Base-by-base conservation (phyloP, 140 eudicot species). In the Eryngium alpinum region DNA sequence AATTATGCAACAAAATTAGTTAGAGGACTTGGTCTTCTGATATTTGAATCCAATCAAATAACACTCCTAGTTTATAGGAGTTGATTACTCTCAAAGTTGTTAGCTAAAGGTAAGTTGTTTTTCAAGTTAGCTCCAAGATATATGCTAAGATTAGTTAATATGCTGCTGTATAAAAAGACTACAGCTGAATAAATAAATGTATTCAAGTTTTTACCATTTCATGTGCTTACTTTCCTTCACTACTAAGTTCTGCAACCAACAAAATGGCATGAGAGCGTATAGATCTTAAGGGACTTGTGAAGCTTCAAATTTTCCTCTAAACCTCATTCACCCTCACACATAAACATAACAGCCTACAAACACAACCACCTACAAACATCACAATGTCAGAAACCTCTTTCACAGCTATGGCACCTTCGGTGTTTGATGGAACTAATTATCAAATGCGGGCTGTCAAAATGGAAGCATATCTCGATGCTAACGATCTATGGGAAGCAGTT, bases 211-310 rank as follows among this genome's bases (percentile, higher is more conserved):
- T 38, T 38, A 38, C 46, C 4, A 38, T 38, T 38, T 38, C 46
- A 38, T 38, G 7, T 38, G 46, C 46, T 38, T 38, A 38, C 7
- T 38, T 2, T 38, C 46, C 46, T 38, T 38, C 46, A 38, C 7
- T 38, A 38, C 46, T 38, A 38, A 2, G 46, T 38, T 38, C 46
- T 38, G 7, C 7, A 69, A n/a, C 75, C 75, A 5, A 69, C 75
- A 69, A 69, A 69, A 14, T 69, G 33, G 75, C 14, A 69, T 69
- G 19, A 69, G 33, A 69, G 38, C 75, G 5, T 25, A 25, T 25
- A 69, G 70, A 16, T 69, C 75, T 69, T 69, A 34, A 25, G 75
- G 18, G 75, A 69, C 38, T 44, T 69, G 15, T 69, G 75, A 69
- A 34, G 43, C 6, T 69, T 69, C 28, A 69, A 11, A 10, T 9